Conservation (phyloP, 768 basidiomycete species). For the Nidula microcarpa region DNA sequence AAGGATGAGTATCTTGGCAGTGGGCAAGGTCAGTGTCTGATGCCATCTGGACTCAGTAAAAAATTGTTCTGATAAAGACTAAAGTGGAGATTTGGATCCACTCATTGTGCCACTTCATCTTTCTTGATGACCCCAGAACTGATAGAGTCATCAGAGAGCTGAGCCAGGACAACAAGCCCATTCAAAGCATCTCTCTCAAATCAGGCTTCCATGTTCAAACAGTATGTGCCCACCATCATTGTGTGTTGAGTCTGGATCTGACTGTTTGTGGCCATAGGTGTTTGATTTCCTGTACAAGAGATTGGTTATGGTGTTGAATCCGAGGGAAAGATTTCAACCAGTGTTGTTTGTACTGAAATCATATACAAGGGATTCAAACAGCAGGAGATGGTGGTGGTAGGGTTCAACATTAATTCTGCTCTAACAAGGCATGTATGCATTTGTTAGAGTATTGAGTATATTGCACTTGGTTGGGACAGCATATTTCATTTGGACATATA, state of each 20-base stretch:
- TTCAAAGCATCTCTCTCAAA: constrained; percentile 13
- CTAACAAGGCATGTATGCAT: too few species aligned
- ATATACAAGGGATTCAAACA: too few species aligned
- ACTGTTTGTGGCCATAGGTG: constrained; percentile 9
- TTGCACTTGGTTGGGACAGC: too few species aligned
- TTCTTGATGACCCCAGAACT: constrained; percentile 40
- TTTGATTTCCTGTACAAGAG: constrained; percentile 33
- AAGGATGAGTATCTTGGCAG: constrained; percentile 43
- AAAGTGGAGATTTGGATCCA: constrained; percentile 31
- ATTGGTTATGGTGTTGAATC: constrained; percentile 19
- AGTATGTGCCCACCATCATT: constrained; percentile 8
- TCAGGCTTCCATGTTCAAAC: constrained; percentile 20
- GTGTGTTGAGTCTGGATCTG: not conserved
- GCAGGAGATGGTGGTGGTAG: too few species aligned
- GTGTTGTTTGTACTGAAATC: constrained; percentile 18
- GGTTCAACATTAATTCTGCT: too few species aligned
- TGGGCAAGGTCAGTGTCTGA: constrained; percentile 29
- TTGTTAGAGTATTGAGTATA: too few species aligned
- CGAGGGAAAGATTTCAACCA: constrained; percentile 27
- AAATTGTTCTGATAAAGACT: not conserved
- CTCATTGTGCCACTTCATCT: constrained; percentile 35
- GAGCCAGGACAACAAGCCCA: constrained; percentile 21
- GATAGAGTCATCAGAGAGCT: constrained; percentile 40
- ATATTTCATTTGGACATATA: too few species aligned
- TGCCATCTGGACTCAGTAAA: not conserved